Evolutionary conservation across 495 filamentous ascomycete genomes (phyloP).

Genomic region (Neurospora intermedia): DNA sequence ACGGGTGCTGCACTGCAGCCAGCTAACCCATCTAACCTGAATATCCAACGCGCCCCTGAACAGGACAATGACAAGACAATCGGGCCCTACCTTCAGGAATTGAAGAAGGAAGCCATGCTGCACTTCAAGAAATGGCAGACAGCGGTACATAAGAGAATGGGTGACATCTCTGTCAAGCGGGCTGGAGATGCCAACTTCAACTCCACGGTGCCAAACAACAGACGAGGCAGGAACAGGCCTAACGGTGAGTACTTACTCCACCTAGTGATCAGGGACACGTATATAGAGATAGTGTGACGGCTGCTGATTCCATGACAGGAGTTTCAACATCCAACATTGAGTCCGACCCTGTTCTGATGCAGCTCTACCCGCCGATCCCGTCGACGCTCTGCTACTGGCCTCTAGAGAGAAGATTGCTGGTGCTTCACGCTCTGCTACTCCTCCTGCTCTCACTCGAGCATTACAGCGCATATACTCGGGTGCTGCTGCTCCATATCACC

Average conservation of each 20-base stretch:
- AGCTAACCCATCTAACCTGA: not conserved
- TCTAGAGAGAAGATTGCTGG: slow-evolving; percentile 34
- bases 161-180: slow-evolving; percentile 31
- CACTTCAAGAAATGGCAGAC: slow-evolving; percentile 37
- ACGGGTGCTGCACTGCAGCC: not conserved
- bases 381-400: slow-evolving; percentile 31
- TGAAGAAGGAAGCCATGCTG: slow-evolving; percentile 31
- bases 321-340: slow-evolving; percentile 21
- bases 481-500: slow-evolving; percentile 58
- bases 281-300: not conserved
- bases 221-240: slow-evolving; percentile 4
- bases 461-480: slow-evolving; percentile 65
- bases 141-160: slow-evolving; percentile 23
- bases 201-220: slow-evolving; percentile 2
- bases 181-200: slow-evolving; percentile 8
- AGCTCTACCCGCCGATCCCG: slow-evolving; percentile 33
- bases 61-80: slow-evolving; percentile 12
- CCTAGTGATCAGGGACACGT: not conserved
- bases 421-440: slow-evolving; percentile 54
- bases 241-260: slow-evolving; percentile 3
- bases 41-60: not conserved
- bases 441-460: slow-evolving; percentile 71
- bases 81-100: slow-evolving; percentile 27
- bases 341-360: slow-evolving; percentile 25
- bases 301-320: slow-evolving; percentile 15